Evolutionary conservation across 345 rosid genomes (phyloP).

Genomic region (Salix suchowensis): DNA sequence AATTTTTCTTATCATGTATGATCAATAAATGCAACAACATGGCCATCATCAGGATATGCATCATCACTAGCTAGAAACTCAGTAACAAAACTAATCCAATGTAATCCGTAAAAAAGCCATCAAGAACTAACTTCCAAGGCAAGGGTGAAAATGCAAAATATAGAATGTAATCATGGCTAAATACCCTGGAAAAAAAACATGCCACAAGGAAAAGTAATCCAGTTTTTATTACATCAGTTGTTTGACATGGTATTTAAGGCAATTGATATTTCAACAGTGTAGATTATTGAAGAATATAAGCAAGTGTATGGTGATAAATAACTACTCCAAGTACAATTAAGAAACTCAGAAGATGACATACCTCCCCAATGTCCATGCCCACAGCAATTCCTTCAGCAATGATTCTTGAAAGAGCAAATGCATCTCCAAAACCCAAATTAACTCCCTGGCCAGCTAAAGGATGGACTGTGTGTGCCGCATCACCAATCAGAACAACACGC

Average conservation of each 20-base stretch:
- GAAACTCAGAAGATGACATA: slow-evolving; percentile 23
- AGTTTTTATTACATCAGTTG: background rate
- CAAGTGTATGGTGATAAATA: background rate
- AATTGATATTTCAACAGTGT: background rate
- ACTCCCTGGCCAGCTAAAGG: slow-evolving; percentile 99
- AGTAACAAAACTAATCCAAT: background rate
- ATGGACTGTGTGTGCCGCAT: slow-evolving; percentile 93
- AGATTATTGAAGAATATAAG: background rate
- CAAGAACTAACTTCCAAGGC: background rate
- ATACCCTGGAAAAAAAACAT: background rate
- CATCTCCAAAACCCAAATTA: slow-evolving; percentile 89
- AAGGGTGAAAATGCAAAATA: background rate
- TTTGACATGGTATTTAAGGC: background rate
- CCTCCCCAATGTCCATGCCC: slow-evolving; percentile 86
- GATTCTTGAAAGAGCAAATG: slow-evolving; percentile 62
- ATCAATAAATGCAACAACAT: background rate
- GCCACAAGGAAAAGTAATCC: background rate
- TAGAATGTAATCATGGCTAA: background rate
- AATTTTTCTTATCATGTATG: background rate
- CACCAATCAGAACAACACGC: slow-evolving; percentile 73
- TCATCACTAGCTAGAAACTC: background rate
- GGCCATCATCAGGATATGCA: background rate
- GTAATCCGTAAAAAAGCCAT: background rate
- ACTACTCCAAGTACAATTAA: background rate
- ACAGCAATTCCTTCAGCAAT: slow-evolving; percentile 74